Percentiles rank a stretch among this genome's conserved stretches.
These are phyloP conservation scores for Suillus variegatus DNA, from an alignment of 768 basidiomycete species.

Conservation along the genomic window DNA sequence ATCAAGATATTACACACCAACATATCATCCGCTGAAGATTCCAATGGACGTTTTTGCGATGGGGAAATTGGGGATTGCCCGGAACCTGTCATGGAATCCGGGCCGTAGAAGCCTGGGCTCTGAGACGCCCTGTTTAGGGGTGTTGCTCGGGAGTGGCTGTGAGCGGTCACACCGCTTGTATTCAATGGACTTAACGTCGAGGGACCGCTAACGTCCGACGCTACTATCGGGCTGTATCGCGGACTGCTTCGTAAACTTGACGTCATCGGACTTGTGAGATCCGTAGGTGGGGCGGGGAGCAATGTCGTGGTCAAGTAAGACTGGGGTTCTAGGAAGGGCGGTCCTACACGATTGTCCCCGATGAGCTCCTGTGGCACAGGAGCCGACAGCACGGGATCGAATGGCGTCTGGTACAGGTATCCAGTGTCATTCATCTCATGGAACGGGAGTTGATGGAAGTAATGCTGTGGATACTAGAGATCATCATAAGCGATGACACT, in stretches of 20 bases:
- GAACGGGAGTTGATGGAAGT: background rate
- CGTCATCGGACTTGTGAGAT: background rate
- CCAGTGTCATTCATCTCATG: background rate
- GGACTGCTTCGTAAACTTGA: background rate
- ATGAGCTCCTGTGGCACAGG: background rate
- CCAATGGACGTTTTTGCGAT: conserved; percentile 17
- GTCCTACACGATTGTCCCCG: background rate
- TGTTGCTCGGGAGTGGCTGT: conserved; percentile 22
- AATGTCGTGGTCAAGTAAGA: background rate
- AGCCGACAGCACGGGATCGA: background rate
- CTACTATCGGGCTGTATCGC: conserved; percentile 4
- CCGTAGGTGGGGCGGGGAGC: background rate
- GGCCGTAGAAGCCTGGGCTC: conserved; percentile 6
- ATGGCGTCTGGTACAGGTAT: background rate
- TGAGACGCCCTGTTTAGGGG: conserved; percentile 18
- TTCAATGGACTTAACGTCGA: conserved; percentile 7
- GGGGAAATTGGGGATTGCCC: conserved; percentile 20
- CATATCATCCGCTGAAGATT: conserved; percentile 11
- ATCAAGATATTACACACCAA: conserved; percentile 15
- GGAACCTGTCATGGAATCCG: conserved; percentile 3
- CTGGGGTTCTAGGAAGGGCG: background rate
- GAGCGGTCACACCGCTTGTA: background rate
- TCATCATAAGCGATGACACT: background rate
- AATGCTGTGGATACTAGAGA: too few relatives aligned
- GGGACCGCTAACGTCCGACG: conserved; percentile 12